phyloP scores from a whole-genome alignment of 768 basidiomycete species.

The Auricularia sp. region DNA sequence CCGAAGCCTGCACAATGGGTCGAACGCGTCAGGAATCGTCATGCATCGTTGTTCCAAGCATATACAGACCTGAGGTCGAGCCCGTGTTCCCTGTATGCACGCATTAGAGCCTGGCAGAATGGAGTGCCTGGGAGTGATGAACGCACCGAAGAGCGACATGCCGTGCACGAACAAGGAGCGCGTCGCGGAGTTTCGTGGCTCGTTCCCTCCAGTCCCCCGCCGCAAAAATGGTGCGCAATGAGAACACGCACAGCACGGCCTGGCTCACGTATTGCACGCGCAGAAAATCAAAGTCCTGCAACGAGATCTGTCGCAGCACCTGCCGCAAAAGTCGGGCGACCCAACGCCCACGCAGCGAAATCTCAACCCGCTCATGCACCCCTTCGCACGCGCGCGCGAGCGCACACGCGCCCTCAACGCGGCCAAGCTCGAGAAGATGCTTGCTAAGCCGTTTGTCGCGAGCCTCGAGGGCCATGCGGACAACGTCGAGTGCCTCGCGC shows the following conservation, averaged over 20 bases:
- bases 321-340: constrained; percentile 68
- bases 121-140: background rate
- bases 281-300: constrained; percentile 84
- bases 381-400: constrained; percentile 86
- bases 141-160: constrained; percentile 1
- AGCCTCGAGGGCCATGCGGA: constrained; percentile 88
- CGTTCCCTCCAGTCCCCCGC: background rate
- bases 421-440: constrained; percentile 93
- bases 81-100: background rate
- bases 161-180: background rate
- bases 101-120: background rate
- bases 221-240: background rate
- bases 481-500: constrained; percentile 78
- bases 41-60: background rate
- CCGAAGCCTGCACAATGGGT: constrained; percentile 2
- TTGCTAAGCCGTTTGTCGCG: constrained; percentile 93
- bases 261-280: constrained; percentile 16
- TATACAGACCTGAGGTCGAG: background rate
- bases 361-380: constrained; percentile 90
- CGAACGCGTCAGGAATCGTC: background rate
- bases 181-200: background rate
- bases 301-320: constrained; percentile 65
- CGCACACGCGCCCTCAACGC: constrained; percentile 90
- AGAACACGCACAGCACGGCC: background rate
- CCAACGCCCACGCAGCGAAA: constrained; percentile 85